Conservation (phyloP, 75 land plant genomes). For the Cunninghamia lanceolata region DNA sequence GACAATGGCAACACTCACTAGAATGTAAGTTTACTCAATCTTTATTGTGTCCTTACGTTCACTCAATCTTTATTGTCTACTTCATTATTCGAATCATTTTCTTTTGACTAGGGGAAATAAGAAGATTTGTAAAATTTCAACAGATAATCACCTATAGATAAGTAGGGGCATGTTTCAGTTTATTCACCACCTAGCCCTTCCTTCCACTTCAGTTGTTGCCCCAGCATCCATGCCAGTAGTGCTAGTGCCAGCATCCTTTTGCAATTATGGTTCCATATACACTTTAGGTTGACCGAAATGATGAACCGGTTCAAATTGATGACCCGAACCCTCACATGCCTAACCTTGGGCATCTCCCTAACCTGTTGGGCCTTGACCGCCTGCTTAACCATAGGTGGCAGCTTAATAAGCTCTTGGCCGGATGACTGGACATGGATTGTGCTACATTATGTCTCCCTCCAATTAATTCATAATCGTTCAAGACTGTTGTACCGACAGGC, state of each 20-base stretch:
- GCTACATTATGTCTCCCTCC: neutral
- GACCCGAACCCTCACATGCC: neutral
- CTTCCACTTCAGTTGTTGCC: neutral
- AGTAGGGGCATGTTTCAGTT: neutral
- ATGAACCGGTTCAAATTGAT: neutral
- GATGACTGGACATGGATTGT: neutral
- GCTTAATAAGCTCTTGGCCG: neutral
- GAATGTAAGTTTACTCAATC: slow-evolving; percentile 42
- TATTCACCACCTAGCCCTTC: slow-evolving; percentile 1
- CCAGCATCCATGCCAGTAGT: neutral
- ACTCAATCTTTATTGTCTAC: too few relatives aligned
- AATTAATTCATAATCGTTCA: neutral
- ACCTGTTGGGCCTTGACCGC: neutral
- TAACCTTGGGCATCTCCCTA: neutral
- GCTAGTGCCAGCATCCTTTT: neutral
- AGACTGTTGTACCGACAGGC: neutral
- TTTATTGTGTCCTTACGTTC: neutral
- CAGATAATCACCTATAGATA: neutral
- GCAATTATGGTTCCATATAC: neutral
- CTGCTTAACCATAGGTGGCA: neutral
- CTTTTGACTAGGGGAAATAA: neutral
- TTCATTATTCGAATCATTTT: neutral
- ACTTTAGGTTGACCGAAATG: neutral
- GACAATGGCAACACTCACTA: slow-evolving; percentile 68
- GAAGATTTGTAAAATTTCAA: neutral